Evolutionary conservation across 2,329 filamentous ascomycete species (phyloP).

Genomic region (Sporothrix brasiliensis): DNA sequence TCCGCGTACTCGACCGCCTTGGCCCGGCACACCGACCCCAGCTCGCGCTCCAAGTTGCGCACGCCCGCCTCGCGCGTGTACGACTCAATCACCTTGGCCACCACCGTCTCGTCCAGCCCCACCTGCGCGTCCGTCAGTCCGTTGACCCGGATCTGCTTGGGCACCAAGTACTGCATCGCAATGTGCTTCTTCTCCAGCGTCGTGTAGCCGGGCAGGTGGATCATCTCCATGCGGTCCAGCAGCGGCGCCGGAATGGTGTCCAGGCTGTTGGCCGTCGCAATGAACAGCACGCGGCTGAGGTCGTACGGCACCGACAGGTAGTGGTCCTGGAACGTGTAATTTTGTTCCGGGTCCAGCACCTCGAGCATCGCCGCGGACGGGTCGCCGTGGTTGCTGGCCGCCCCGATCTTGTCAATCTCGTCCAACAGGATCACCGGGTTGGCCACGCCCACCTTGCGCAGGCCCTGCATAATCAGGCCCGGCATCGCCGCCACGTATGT

Average conservation of each 20-base stretch:
- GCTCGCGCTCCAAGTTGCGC: conserved; percentile 91
- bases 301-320: conserved; percentile 96
- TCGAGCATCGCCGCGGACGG: conserved; percentile 97
- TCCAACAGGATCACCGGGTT: conserved; percentile 96
- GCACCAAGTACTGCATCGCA: conserved; percentile 87
- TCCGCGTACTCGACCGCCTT: conserved; percentile 96
- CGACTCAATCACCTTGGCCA: conserved; percentile 92
- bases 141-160: conserved; percentile 91
- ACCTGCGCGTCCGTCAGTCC: conserved; percentile 78
- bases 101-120: conserved; percentile 74
- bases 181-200: conserved; percentile 97
- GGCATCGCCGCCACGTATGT: conserved; percentile 99
- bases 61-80: conserved; percentile 97
- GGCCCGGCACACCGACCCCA: conserved; percentile 89
- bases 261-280: conserved; percentile 91
- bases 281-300: conserved; percentile 94
- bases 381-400: conserved; percentile 89
- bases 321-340: conserved; percentile 91
- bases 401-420: conserved; percentile 96
- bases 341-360: conserved; percentile 96
- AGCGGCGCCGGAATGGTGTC: conserved; percentile 95
- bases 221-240: conserved; percentile 95
- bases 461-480: conserved; percentile 85
- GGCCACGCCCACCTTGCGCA: conserved; percentile 92
- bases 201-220: conserved; percentile 90